Percentiles rank a stretch among this genome's conserved stretches.
phyloP scores from a whole-genome alignment of 768 basidiomycete species.

The Rhodosporidiobolus odoratus region DNA sequence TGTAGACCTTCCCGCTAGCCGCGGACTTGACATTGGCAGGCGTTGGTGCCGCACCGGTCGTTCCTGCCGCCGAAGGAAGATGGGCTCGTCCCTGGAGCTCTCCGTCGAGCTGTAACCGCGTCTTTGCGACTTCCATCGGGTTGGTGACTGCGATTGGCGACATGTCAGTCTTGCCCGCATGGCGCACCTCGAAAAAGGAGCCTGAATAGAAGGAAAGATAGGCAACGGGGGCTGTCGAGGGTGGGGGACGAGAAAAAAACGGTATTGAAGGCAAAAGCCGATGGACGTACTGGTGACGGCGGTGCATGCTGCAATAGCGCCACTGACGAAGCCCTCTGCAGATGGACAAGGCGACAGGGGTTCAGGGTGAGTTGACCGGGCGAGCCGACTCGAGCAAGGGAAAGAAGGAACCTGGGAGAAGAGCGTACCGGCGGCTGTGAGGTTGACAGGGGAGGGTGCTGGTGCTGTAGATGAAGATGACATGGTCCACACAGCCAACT shows the following conservation, averaged over 20 bases:
- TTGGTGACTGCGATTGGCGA: conserved; percentile 5
- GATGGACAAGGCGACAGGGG: conserved; percentile 50
- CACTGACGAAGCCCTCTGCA: conserved; percentile 76
- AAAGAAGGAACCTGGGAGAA: neutral
- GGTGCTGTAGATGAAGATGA: neutral
- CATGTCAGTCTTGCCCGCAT: no score
- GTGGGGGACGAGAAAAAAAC: conserved; percentile 52
- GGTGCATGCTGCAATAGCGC: conserved; percentile 83
- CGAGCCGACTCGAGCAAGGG: neutral
- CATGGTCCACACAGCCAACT: neutral
- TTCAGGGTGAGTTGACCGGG: neutral
- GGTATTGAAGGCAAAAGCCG: neutral
- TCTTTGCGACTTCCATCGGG: conserved; percentile 67
- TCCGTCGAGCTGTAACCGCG: conserved; percentile 90
- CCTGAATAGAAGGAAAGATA: neutral
- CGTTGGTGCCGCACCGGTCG: neutral
- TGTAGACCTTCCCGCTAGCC: conserved; percentile 64
- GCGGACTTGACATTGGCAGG: conserved; percentile 2
- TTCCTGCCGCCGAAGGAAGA: neutral
- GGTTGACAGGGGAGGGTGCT: conserved; percentile 7
- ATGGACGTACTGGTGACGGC: conserved; percentile 55
- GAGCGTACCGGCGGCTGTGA: conserved; percentile 21
- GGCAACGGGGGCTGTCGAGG: conserved; percentile 67
- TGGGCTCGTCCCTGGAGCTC: conserved; percentile 66
- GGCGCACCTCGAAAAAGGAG: no score